These are phyloP conservation scores for Nevesoporus exiguus DNA, from an alignment of 768 basidiomycete species.

Conservation along the genomic window DNA sequence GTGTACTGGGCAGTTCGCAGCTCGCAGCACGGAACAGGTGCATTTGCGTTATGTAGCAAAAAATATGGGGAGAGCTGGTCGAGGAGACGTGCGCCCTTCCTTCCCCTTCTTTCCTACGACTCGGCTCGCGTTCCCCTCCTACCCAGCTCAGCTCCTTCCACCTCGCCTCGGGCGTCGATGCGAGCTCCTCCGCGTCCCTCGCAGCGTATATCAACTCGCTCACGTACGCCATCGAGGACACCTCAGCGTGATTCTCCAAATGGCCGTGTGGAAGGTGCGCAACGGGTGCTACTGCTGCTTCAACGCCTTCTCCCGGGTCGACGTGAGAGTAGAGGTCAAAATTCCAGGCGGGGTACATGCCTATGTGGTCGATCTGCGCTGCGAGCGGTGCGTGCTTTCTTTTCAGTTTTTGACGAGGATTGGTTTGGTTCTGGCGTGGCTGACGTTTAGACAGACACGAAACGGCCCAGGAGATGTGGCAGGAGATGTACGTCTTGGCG, in stretches of 20 bases:
- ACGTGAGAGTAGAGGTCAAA: conserved; percentile 96
- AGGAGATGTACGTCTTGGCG: conserved; percentile 95
- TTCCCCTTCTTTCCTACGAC: neutral
- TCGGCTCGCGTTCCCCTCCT: neutral
- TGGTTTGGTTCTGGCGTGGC: no score
- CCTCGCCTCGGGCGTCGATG: conserved; percentile 97
- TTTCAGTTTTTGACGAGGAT: no score
- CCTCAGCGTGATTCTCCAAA: conserved; percentile 88
- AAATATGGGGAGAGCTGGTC: conserved; percentile 75
- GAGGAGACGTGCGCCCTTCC: conserved; percentile 71
- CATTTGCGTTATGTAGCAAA: conserved; percentile 95
- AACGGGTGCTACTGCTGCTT: conserved; percentile 97
- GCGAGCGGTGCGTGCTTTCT: conserved; percentile 82
- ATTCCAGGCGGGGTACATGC: conserved; percentile 97
- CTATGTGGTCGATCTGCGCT: conserved; percentile 90
- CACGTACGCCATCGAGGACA: conserved; percentile 93
- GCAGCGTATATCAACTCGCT: conserved; percentile 98
- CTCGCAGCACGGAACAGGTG: no score
- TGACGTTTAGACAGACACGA: conserved; percentile 52
- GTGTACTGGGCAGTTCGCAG: no score
- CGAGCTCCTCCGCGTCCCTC: conserved; percentile 93
- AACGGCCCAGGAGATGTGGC: conserved; percentile 90
- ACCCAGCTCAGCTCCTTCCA: conserved; percentile 90
- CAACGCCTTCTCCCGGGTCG: conserved; percentile 96
- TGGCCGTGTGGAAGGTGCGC: conserved; percentile 84